Evolutionary conservation across 2,329 filamentous ascomycete genomes (phyloP), one percentile per base, ranked within the genome.

Genomic region (Alternaria hordeiaustralica): DNA sequence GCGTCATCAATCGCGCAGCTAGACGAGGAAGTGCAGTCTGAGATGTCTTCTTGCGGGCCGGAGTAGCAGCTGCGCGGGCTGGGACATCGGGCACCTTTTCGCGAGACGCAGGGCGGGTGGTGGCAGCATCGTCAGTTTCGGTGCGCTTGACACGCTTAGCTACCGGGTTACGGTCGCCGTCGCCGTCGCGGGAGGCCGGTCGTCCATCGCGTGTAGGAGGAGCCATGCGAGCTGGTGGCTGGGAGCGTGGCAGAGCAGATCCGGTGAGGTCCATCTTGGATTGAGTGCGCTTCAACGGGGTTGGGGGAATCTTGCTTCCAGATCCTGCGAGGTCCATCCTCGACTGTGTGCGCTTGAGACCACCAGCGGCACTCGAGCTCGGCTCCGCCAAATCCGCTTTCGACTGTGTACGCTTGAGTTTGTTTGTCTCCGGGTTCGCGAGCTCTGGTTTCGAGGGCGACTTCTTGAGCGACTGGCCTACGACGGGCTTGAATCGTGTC

Each of bases 81-180:
- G 59, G 41, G 20, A 65, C 55, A 21, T 63, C 64, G 55, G 63
- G 15, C 28, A 66, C 61, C 46, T 60, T 61, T 28, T 75, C 71
- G 15, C 65, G 65, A 83, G 89, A 89, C 10, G 83, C 75, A 8
- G 90, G 89, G 45, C 91, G 88, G 51, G 85, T 83, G 30, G 86
- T 87, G 10, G 92, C 91, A 15, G 87, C 86, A 78, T 96, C 92
- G 61, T 95, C 91, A 2, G 87, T 84, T 46, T 87, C 81, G 49
- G 84, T 86, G 70, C 90, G 88, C 77, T 92, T 92, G 65, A 88
- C 80, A 60, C 93, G 90, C 84, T 97, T 97, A 7, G 87, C 84
- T 82, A 55, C 80, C 71, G 51, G 81, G 74, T 71, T 70, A 75
- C 71, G 82, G 74, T 72, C 70, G 75, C 71, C 67, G 44, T 71